These are phyloP conservation scores for Phytophthora citrophthora DNA, from an alignment of 352 stramenopile species.

Conservation along the genomic window DNA sequence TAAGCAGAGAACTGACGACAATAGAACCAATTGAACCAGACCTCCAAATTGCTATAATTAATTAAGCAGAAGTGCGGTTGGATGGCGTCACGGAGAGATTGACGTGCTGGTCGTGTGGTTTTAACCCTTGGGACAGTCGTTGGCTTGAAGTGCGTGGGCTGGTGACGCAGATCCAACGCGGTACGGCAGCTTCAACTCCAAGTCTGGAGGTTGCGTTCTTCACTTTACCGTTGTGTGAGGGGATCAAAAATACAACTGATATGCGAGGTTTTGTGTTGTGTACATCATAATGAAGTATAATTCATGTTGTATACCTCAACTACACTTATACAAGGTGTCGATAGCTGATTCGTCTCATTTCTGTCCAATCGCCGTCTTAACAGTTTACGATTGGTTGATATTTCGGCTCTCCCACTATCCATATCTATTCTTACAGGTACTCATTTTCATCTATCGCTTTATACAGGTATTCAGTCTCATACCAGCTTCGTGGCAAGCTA, in stretches of 20 bases:
- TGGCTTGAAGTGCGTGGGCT: background rate
- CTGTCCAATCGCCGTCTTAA: constrained; percentile 22
- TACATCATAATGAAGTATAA: background rate
- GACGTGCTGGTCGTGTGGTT: background rate
- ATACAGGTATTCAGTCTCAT: constrained; percentile 12
- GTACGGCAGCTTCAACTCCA: constrained; percentile 8
- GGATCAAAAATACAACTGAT: constrained; percentile 8
- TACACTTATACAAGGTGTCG: constrained; percentile 3
- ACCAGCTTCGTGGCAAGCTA: constrained; percentile 32
- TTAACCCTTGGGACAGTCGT: no score
- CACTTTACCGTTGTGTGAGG: background rate
- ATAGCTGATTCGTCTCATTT: constrained; percentile 23
- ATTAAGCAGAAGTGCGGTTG: background rate
- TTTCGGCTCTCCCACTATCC: constrained; percentile 14
- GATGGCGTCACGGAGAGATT: background rate
- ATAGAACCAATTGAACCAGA: constrained; percentile 32
- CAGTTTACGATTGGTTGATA: constrained; percentile 8
- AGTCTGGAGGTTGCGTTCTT: background rate
- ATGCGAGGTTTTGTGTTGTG: constrained; percentile 6
- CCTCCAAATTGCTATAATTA: no score
- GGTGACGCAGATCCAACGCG: background rate
- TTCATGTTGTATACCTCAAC: no score
- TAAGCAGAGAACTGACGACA: constrained; percentile 10
- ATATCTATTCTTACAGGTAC: constrained; percentile 9
- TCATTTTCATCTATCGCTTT: constrained; percentile 11